phyloP scores from a whole-genome alignment of 805 yeast genomes.

The Danielozyma ontarioensis region DNA sequence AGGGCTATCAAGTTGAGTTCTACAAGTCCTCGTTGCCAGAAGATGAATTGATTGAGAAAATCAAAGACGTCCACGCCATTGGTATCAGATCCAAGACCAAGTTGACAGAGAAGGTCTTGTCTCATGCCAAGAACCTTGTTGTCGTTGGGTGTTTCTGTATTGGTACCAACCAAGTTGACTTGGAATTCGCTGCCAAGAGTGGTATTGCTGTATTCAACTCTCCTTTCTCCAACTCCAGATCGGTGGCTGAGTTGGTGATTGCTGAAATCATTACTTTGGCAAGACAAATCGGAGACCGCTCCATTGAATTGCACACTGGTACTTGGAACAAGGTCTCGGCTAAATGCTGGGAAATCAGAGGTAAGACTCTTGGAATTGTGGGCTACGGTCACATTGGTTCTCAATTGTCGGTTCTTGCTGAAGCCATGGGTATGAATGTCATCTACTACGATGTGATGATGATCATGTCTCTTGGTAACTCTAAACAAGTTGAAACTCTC shows the following conservation, averaged over 20 bases:
- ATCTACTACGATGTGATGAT: conserved; percentile 86
- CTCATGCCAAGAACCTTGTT: conserved; percentile 83
- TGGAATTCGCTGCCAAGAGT: conserved; percentile 81
- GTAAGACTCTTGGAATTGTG: conserved; percentile 93
- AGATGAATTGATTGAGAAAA: conserved; percentile 90
- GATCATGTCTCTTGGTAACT: conserved; percentile 96
- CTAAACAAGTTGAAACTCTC: conserved; percentile 83
- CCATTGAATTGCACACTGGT: conserved; percentile 92
- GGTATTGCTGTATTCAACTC: conserved; percentile 98
- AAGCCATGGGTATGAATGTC: conserved; percentile 96
- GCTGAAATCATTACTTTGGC: conserved; percentile 92
- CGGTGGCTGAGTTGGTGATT: conserved; percentile 96
- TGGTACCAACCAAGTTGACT: conserved; percentile 97
- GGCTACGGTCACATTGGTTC: conserved; percentile 99
- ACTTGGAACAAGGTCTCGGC: conserved; percentile 95
- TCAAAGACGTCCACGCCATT: conserved; percentile 89
- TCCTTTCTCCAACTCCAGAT: conserved; percentile 96
- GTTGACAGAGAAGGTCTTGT: conserved; percentile 70
- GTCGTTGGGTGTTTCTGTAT: conserved; percentile 98
- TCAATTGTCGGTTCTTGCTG: conserved; percentile 94
- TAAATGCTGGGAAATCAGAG: conserved; percentile 98
- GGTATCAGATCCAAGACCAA: conserved; percentile 98
- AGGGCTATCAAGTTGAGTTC: conserved; percentile 97
- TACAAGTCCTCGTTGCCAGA: conserved; percentile 85
- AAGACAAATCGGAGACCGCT: conserved; percentile 95